Base-by-base conservation (phyloP, 495 filamentous ascomycete species). In the Talaromyces thailandensis region DNA sequence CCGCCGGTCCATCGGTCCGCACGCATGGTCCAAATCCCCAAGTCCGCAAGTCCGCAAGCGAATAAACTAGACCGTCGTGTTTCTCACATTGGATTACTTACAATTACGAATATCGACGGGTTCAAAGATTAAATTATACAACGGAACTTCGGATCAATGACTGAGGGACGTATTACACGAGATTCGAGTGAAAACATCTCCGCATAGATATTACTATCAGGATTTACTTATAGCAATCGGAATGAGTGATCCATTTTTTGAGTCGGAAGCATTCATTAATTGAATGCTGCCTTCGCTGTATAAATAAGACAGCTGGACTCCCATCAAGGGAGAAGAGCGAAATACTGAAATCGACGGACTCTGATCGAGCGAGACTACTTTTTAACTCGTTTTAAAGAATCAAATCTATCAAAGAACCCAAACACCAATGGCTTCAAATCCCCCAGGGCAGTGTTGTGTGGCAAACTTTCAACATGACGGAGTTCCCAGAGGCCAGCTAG, bases 381-480 rank as follows among this genome's bases (percentile, higher is more conserved):
- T 31, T 6, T 31, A 14, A 14, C 3, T 37, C 9, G 14, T 37
- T 37, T 14, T 2, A 3, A 11, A 37, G 12, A 12, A 37, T 12
- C 14, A 14, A 16, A 12, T 37, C 3, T 3, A 37, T 37, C 12
- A 12, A 37, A 9, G 8, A 37, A 37, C 12, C 9, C 14, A 3
- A 9, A 37, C 32, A 14, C 7, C 35, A 81, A 64, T 56, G 43
- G 43, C 43, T 21, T 48, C 43, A 21, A 48, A 48, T 48, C 43
- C n/a, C 21, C 43, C 43, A 48, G 43, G 43, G 6, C n/a, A 48
- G 18, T 48, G 43, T 9, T 48, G 43, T 9, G 43, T 48, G 8
- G 43, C 43, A 3, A 48, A 21, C 6, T 48, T 23, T 21, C 43
- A 48, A 48, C 43, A 48, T 48, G 43, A 48, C 43, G 43, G 43